Percentiles rank a stretch among this genome's conserved stretches.
Evolutionary conservation across 306 rosid species (phyloP).

Genomic region (Cucurbita moschata): DNA sequence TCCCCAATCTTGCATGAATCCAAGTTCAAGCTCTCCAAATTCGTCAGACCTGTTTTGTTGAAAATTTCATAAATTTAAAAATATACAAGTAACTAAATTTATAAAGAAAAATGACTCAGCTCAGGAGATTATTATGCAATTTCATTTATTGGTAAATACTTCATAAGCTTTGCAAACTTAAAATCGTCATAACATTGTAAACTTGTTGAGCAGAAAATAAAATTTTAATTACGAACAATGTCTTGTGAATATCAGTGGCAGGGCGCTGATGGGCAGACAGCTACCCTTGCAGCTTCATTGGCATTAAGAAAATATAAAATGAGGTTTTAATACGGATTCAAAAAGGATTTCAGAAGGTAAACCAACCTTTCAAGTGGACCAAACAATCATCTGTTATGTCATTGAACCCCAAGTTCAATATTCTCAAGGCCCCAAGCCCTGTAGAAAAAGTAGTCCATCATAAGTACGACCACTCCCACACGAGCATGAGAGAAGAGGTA

Average conservation of each 20-base stretch:
- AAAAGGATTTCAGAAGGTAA: not conserved
- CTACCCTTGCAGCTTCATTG: not conserved
- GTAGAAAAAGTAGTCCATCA: conserved; percentile 13
- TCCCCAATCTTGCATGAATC: conserved; percentile 80
- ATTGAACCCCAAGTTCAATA: conserved; percentile 68
- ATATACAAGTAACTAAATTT: not conserved
- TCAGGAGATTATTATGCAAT: not conserved
- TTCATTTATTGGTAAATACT: not conserved
- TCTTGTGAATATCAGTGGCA: not conserved
- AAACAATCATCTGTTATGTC: conserved; percentile 57
- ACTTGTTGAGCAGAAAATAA: not conserved
- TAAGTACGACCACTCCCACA: not conserved
- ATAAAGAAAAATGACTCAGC: not conserved
- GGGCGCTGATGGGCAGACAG: not conserved
- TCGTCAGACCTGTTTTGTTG: conserved; percentile 46
- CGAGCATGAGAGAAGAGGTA: not conserved
- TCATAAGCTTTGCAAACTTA: not conserved
- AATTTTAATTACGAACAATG: not conserved
- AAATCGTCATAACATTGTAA: not conserved
- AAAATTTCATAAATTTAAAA: not conserved
- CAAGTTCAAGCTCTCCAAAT: conserved; percentile 78
- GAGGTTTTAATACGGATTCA: not conserved
- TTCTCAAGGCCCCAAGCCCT: conserved; percentile 65
- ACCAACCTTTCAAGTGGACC: conserved; percentile 63
- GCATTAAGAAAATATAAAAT: not conserved